Evolutionary conservation across 805 yeast species (phyloP), one percentile per base, ranked within the genome.

Genomic region (Nematodospora valgi): DNA sequence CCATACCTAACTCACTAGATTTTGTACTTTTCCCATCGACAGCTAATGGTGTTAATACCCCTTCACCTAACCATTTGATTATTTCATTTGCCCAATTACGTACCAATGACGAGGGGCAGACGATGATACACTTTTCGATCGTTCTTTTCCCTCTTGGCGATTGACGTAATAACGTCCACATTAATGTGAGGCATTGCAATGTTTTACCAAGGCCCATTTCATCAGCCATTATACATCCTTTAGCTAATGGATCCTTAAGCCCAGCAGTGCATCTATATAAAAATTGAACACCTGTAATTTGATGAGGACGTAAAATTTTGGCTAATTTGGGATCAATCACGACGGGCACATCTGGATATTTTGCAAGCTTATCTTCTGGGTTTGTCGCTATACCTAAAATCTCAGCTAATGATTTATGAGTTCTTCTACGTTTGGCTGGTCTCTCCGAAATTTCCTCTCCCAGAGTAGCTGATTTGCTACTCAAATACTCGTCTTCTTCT

Each of bases 121-220:
- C 98, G 39, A 93, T 82, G 17, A 93, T 74, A 46, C 91, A 83
- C 57, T 93, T 93, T 35, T 82, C 86, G 12, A 93, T 93, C 1
- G 95, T 81, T 34, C 80, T 78, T 46, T 72, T 78, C 64, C 23
- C 72, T 64, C 46, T 72, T 76, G 38, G 78, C 56, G 50, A 77
- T 82, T 41, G 91, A 67, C 80, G 28, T 91, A 76, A 52, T 82
- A 86, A 0, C 98, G 98, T 0, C 99, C 99, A 43, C 34, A 91
- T 63, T 49, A 91, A 91, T 2, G 98, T 77, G 29, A 91, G 86
- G 0, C 98, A 91, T 61, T 91, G 98, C 39, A 93, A 66, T 4
- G 98, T 91, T 60, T 91, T 91, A 37, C 98, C 98, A 25, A 91
- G 70, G 2, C 98, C 98, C 98, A 93, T 91, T 58, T 91, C 98